These are phyloP conservation scores for Lolium multiflorum DNA, from an alignment of 176 grass and related monocot genomes.

Conservation along the genomic window DNA sequence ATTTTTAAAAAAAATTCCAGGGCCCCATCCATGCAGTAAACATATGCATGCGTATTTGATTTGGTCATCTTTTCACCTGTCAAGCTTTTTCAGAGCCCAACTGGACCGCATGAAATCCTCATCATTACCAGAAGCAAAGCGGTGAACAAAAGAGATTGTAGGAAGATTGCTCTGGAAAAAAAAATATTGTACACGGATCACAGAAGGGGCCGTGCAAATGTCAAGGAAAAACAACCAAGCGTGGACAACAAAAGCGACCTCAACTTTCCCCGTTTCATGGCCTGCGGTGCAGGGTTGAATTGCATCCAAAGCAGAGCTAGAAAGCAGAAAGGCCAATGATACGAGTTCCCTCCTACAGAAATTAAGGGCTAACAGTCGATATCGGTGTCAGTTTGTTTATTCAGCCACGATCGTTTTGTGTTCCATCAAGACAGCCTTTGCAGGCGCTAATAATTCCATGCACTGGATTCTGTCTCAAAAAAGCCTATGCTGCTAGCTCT, in stretches of 20 bases:
- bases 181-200: not conserved
- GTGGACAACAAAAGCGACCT: slow-evolving; percentile 1
- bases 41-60: slow-evolving; percentile 35
- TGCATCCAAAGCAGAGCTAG: slow-evolving; percentile 48
- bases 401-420: slow-evolving; percentile 29
- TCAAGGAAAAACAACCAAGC: not conserved
- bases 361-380: slow-evolving; percentile 29
- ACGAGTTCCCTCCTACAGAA: not conserved
- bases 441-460: slow-evolving; percentile 26
- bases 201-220: not conserved
- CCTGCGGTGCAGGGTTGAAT: slow-evolving; percentile 29
- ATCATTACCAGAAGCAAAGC: not conserved
- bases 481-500: not conserved
- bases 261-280: slow-evolving; percentile 9
- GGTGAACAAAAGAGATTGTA: not conserved
- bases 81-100: not conserved
- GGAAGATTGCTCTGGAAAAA: not conserved
- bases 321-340: slow-evolving; percentile 39
- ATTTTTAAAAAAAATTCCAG: not conserved
- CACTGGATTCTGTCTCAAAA: slow-evolving; percentile 15
- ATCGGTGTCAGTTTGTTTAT: slow-evolving; percentile 34
- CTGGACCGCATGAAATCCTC: slow-evolving; percentile 5
- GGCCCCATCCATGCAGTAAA: not conserved
- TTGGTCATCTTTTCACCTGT: not conserved
- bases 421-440: slow-evolving; percentile 16